phyloP scores from a whole-genome alignment of 23 red algal genomes.

The Agarophyton chilense region DNA sequence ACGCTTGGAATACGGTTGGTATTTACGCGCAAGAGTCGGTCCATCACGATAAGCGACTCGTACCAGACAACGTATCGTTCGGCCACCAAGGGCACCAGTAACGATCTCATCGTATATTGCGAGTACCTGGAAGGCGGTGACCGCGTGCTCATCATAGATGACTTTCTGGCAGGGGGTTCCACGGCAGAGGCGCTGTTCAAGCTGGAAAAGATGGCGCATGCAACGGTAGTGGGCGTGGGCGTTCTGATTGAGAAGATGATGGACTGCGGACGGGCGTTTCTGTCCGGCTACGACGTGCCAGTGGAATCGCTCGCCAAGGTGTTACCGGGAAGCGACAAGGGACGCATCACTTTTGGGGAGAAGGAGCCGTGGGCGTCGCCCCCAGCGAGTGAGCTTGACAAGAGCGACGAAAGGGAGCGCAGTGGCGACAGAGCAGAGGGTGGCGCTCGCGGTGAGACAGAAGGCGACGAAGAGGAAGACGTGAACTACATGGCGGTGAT shows the following conservation, averaged over 20 bases:
- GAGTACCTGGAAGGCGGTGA: too few relatives aligned
- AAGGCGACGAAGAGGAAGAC: not conserved
- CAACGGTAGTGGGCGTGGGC: too few relatives aligned
- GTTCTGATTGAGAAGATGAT: too few relatives aligned
- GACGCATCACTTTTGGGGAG: constrained; percentile 56
- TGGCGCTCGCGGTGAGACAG: not conserved
- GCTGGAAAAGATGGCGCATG: constrained; percentile 82
- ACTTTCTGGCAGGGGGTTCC: constrained; percentile 89
- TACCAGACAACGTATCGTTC: too few relatives aligned
- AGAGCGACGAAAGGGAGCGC: too few relatives aligned
- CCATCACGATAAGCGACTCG: constrained; percentile 86
- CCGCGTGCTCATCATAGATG: constrained; percentile 95
- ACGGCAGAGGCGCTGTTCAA: constrained; percentile 88
- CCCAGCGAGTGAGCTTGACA: not conserved
- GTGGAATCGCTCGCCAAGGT: too few relatives aligned
- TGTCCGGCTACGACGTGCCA: too few relatives aligned
- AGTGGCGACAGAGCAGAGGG: not conserved
- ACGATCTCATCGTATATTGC: too few relatives aligned
- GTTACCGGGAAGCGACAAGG: too few relatives aligned
- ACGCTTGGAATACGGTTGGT: constrained; percentile 75
- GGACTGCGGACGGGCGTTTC: too few relatives aligned
- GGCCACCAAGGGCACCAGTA: too few relatives aligned
- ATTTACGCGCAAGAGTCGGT: constrained; percentile 79
- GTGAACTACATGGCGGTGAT: too few relatives aligned
- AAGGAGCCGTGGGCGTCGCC: constrained; percentile 57